Percentiles rank a stretch among this genome's conserved stretches.
Evolutionary conservation across 2,329 filamentous ascomycete genomes (phyloP).

Genomic region (Purpureocillium takamizusanense): DNA sequence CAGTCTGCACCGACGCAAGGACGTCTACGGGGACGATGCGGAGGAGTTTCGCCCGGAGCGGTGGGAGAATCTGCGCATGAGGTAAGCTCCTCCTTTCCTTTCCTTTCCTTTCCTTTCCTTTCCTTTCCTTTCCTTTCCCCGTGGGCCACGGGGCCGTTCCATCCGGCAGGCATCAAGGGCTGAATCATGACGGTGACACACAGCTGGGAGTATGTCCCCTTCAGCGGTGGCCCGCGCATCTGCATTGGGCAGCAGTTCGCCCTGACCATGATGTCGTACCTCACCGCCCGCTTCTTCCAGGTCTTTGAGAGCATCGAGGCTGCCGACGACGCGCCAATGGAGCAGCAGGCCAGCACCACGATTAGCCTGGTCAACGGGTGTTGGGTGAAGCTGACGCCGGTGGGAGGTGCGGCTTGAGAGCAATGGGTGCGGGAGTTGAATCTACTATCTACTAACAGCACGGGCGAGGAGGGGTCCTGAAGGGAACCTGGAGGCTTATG

Average conservation of each 20-base stretch:
- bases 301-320: slow-evolving; percentile 19
- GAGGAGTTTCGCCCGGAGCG: slow-evolving; percentile 34
- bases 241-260: slow-evolving; percentile 37
- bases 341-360: slow-evolving; percentile 14
- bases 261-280: slow-evolving; percentile 27
- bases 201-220: slow-evolving; percentile 32
- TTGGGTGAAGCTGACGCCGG: slow-evolving; percentile 14
- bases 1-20: slow-evolving; percentile 26
- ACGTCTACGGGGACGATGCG: slow-evolving; percentile 31
- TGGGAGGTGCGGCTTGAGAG: slow-evolving; percentile 3
- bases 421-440: neutral
- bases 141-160: no score
- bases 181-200: no score
- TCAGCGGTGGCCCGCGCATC: slow-evolving; percentile 33
- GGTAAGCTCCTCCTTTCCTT: slow-evolving; percentile 21
- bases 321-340: slow-evolving; percentile 16
- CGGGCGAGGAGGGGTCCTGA: no score
- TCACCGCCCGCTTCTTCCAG: slow-evolving; percentile 24
- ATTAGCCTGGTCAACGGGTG: slow-evolving; percentile 16
- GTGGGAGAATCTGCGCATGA: slow-evolving; percentile 22
- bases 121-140: no score
- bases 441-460: no score
- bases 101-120: neutral
- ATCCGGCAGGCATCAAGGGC: no score
- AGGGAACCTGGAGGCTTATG: no score